phyloP scores from a whole-genome alignment of 2,329 filamentous ascomycete genomes.

The Aspergillus fructus region DNA sequence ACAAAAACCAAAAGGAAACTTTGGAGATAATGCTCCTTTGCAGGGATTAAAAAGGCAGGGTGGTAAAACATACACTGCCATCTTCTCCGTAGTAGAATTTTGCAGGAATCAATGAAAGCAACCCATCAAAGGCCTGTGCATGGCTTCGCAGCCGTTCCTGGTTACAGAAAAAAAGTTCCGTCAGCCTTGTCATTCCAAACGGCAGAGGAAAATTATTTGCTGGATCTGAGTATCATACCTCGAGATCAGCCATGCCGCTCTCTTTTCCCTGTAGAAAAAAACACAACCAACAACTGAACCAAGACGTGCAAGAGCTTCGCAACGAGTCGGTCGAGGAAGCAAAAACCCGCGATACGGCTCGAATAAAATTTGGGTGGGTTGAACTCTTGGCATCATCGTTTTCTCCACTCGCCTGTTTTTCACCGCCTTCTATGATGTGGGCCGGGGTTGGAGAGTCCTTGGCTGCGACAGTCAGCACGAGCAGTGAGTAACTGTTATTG shows the following conservation, averaged over 20 bases:
- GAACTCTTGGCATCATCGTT: conserved; percentile 38
- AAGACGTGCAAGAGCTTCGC: conserved; percentile 12
- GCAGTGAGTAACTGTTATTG: neutral
- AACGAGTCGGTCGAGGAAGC: conserved; percentile 16
- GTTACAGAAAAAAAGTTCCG: conserved; percentile 22
- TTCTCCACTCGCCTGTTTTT: conserved; percentile 31
- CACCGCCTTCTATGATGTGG: conserved; percentile 18
- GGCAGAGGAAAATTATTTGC: conserved; percentile 1
- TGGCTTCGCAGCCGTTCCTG: conserved; percentile 51
- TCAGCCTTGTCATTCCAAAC: conserved; percentile 20
- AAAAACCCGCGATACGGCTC: conserved; percentile 24
- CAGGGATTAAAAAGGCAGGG: conserved; percentile 10
- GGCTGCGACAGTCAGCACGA: neutral
- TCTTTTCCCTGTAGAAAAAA: conserved; percentile 2
- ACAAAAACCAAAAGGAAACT: conserved; percentile 16
- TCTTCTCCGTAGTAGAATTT: conserved; percentile 90
- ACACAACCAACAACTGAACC: conserved; percentile 12
- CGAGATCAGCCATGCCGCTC: conserved; percentile 38
- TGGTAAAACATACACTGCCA: conserved; percentile 64
- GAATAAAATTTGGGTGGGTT: conserved; percentile 39
- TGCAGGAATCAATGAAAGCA: conserved; percentile 83
- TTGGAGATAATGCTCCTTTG: conserved; percentile 7
- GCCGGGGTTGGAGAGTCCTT: neutral
- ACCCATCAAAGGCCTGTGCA: conserved; percentile 78
- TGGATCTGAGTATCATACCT: conserved; percentile 31